These are phyloP conservation scores for Beauveria pseudobassiana DNA, from an alignment of 2,329 filamentous ascomycete species.

Conservation along the genomic window DNA sequence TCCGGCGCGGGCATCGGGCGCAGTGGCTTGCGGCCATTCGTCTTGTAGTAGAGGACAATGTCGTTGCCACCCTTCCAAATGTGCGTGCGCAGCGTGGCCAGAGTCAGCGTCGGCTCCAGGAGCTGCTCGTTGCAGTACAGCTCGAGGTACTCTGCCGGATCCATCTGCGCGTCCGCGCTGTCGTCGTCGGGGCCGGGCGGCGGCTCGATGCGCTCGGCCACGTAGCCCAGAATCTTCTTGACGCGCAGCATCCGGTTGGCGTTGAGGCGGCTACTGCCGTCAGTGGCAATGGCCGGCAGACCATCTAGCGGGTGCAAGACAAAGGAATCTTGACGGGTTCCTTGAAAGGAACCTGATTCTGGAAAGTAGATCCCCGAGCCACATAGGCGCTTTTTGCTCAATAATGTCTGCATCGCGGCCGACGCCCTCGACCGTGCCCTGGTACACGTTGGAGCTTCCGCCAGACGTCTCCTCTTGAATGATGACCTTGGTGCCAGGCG, in stretches of 20 bases:
- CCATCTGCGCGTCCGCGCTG: slow-evolving; percentile 36
- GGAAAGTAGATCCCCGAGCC: slow-evolving; percentile 83
- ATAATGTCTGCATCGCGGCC: slow-evolving; percentile 73
- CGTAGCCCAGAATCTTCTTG: slow-evolving; percentile 87
- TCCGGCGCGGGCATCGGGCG: slow-evolving; percentile 25
- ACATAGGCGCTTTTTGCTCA: slow-evolving; percentile 80
- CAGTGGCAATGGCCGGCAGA: slow-evolving; percentile 66
- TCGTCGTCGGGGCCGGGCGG: slow-evolving; percentile 51
- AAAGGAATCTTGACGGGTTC: slow-evolving; percentile 96
- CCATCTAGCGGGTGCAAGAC: slow-evolving; percentile 72
- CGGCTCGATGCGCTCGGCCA: slow-evolving; percentile 84
- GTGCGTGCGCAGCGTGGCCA: slow-evolving; percentile 87
- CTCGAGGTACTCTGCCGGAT: slow-evolving; percentile 88
- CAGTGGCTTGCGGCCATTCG: slow-evolving; percentile 73
- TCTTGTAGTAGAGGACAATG: slow-evolving; percentile 82
- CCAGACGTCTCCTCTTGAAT: slow-evolving; percentile 62
- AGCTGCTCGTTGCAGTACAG: slow-evolving; percentile 82
- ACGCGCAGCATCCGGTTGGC: slow-evolving; percentile 95
- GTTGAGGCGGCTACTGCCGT: slow-evolving; percentile 85
- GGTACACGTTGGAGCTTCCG: slow-evolving; percentile 76
- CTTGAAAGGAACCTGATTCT: slow-evolving; percentile 76
- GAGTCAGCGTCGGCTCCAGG: slow-evolving; percentile 75
- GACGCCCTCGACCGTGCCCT: slow-evolving; percentile 75
- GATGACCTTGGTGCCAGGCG: slow-evolving; percentile 58
- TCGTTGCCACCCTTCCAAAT: slow-evolving; percentile 95